Evolutionary conservation across 1,139 yeast genomes (phyloP).

Genomic region (Suhomyces maxii): DNA sequence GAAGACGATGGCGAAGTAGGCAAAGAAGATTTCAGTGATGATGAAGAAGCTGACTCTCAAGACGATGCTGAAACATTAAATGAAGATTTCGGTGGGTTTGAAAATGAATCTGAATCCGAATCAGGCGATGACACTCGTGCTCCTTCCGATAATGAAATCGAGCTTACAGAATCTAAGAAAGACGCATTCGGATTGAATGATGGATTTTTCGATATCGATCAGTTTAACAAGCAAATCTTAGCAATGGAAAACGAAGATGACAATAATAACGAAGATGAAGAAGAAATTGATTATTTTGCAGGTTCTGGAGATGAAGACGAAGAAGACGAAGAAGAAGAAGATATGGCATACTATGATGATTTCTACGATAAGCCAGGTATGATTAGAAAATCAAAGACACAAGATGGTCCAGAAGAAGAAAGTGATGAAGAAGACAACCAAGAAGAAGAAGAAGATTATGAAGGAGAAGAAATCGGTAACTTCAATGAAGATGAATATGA

Average conservation of each 20-base stretch:
- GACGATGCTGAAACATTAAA: conserved; percentile 20
- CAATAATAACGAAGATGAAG: conserved; percentile 48
- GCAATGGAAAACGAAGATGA: conserved; percentile 60
- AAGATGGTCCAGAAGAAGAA: conserved; percentile 15
- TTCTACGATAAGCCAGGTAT: conserved; percentile 61
- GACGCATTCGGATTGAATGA: conserved; percentile 76
- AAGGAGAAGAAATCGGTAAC: conserved; percentile 36
- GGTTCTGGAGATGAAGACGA: conserved; percentile 56
- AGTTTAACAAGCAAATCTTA: conserved; percentile 77
- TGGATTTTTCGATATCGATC: conserved; percentile 81
- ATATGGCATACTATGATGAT: conserved; percentile 71
- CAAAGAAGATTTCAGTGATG: conserved; percentile 13
- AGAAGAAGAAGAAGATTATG: conserved; percentile 33
- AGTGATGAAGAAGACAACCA: conserved; percentile 30
- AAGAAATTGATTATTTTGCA: conserved; percentile 64
- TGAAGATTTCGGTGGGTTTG: conserved; percentile 16
- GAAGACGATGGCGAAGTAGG: conserved; percentile 22
- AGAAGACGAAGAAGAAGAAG: conserved; percentile 57
- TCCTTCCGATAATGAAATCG: conserved; percentile 13
- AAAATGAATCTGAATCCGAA: conserved; percentile 19
- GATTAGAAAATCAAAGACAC: conserved; percentile 20
- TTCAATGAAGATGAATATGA: conserved; percentile 50
- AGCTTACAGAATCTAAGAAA: conserved; percentile 22
- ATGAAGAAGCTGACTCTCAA: conserved; percentile 18
- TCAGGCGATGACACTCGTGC: conserved; percentile 18